Evolutionary conservation across 352 stramenopile species (phyloP).

Genomic region (Phytopythium ostracodes): DNA sequence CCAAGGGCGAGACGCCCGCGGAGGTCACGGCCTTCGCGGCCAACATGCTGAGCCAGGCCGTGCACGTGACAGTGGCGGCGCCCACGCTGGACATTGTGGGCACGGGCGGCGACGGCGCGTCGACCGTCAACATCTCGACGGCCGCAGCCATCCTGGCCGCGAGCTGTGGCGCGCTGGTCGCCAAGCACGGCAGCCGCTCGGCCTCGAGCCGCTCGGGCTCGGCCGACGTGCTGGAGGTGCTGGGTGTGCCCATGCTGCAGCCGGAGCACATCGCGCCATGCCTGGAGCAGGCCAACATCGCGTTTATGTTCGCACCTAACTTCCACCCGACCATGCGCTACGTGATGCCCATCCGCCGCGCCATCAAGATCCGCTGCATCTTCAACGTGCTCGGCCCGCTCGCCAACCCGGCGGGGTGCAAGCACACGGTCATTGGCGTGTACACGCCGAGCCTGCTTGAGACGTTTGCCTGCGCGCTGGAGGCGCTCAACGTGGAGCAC

Average conservation of each 20-base stretch:
- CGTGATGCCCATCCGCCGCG: slow-evolving; percentile 94
- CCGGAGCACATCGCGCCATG: slow-evolving; percentile 90
- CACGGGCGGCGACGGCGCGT: slow-evolving; percentile 96
- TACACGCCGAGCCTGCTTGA: slow-evolving; percentile 93
- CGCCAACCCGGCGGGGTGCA: slow-evolving; percentile 95
- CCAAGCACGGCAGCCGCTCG: slow-evolving; percentile 97
- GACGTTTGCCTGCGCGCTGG: slow-evolving; percentile 75
- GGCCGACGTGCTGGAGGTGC: slow-evolving; percentile 95
- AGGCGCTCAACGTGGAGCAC: slow-evolving; percentile 95
- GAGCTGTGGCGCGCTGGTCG: slow-evolving; percentile 91
- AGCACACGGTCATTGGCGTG: slow-evolving; percentile 97
- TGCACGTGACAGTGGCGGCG: slow-evolving; percentile 66
- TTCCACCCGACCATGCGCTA: slow-evolving; percentile 97
- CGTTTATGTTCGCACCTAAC: slow-evolving; percentile 97
- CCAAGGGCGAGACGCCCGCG: slow-evolving; percentile 92
- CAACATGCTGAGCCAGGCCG: slow-evolving; percentile 94
- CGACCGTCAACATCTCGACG: slow-evolving; percentile 99
- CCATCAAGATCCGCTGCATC: slow-evolving; percentile 94
- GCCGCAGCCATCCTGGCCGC: slow-evolving; percentile 93
- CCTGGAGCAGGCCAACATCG: slow-evolving; percentile 90
- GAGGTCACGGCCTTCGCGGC: slow-evolving; percentile 96
- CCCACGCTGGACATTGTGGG: slow-evolving; percentile 98
- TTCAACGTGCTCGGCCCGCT: slow-evolving; percentile 99
- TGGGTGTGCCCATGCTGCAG: slow-evolving; percentile 95
- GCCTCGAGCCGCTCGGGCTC: slow-evolving; percentile 94